Evolutionary conservation across 2,329 filamentous ascomycete genomes (phyloP), one percentile per base, ranked within the genome.

Genomic region (Pseudogymnoascus sp.): DNA sequence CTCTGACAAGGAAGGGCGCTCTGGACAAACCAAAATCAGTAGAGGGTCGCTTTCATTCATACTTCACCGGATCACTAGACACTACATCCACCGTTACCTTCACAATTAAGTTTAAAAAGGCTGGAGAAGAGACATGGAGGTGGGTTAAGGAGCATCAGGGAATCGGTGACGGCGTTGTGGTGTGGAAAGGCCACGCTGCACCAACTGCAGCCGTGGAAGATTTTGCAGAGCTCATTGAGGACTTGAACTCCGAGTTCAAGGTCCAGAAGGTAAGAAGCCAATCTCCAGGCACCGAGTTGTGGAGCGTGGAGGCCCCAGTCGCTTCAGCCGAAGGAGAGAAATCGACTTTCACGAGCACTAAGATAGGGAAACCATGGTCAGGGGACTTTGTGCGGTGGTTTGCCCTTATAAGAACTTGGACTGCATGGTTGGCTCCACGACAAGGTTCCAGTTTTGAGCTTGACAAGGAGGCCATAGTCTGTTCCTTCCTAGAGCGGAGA

Each of bases 391-490:
- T 68, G 18, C 72, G 71, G 68, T 96, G 91, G 86, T 93, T 96
- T 72, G 86, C 90, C 6, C 76, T 96, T 11, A 87, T 96, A 4
- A 85, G 92, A 16, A 79, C 90, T 3, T 95, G 88, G 85, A 83
- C 82, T 36, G 88, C 92, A 1, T 97, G 93, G 93, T 78, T 96
- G 9, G 91, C 89, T 6, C 93, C 93, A n/a, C 81, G 91, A 40
- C 93, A 97, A 73, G 93, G 93, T 11, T 75, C 78, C 3, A 77
- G 77, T 0, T 89, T 96, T 63, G 77, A 78, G 3, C 78, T 93
- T 3, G 88, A 91, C 65, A 90, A 92, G 68, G 90, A 96, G 70
- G 91, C 86, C 1, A 76, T 97, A 1, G 72, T 96, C 16, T 86
- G 88, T 64, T 90, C 90, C 0, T 96, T 97, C 68, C 77, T 96